Evolutionary conservation across 2,329 filamentous ascomycete species (phyloP).

Genomic region (Penicillium fuscoglaucum): DNA sequence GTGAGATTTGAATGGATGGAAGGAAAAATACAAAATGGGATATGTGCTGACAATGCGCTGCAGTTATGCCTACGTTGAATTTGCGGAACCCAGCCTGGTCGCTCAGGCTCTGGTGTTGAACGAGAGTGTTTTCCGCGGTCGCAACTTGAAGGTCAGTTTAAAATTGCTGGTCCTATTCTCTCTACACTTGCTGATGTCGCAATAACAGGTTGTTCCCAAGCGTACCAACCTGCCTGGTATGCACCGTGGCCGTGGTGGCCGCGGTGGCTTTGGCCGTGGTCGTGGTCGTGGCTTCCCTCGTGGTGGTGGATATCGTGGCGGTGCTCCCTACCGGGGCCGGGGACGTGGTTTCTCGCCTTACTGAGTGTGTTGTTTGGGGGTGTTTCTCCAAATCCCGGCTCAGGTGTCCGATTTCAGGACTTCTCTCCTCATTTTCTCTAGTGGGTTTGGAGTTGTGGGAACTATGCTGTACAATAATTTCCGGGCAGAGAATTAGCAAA

Average conservation of each 20-base stretch:
- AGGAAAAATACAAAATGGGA: not conserved
- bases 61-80: conserved; percentile 98
- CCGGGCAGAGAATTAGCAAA: conserved; percentile 23
- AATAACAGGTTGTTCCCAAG: conserved; percentile 73
- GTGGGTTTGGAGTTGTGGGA: conserved; percentile 34
- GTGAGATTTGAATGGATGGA: conserved; percentile 48
- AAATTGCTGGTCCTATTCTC: not conserved
- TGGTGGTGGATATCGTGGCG: conserved; percentile 50
- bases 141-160: conserved; percentile 81
- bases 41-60: conserved; percentile 22
- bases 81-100: conserved; percentile 88
- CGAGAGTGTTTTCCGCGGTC: conserved; percentile 91
- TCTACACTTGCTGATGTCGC: not conserved
- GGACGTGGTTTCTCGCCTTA: conserved; percentile 50
- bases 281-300: conserved; percentile 57
- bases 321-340: conserved; percentile 51
- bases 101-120: conserved; percentile 92
- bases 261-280: conserved; percentile 52
- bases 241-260: conserved; percentile 65
- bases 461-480: conserved; percentile 38
- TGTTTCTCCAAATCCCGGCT: conserved; percentile 5
- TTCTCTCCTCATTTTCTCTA: conserved; percentile 1
- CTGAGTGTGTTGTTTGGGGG: conserved; percentile 27
- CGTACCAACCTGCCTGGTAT: conserved; percentile 96
- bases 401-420: not conserved